Conservation (phyloP, 1,284 basidiomycete species). For the Cutaneotrichosporon cutaneum region DNA sequence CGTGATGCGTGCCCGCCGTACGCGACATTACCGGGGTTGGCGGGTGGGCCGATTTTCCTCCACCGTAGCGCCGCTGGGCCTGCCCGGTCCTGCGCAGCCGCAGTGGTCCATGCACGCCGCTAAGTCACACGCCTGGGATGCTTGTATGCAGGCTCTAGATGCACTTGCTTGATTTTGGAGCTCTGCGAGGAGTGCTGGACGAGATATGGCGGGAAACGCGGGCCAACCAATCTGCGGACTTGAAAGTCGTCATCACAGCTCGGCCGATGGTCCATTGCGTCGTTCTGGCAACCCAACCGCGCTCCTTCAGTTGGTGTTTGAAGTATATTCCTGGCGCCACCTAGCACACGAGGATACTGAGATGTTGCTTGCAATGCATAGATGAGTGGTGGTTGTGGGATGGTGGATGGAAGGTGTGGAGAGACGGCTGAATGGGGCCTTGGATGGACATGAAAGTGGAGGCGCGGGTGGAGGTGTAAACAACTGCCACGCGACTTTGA, state of each 20-base stretch:
- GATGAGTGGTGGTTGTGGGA: background rate
- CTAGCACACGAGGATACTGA: background rate
- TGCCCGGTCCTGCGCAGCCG: background rate
- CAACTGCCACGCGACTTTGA: background rate
- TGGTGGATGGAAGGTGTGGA: background rate
- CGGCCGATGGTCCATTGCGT: background rate
- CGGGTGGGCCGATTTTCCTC: background rate
- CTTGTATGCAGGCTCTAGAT: background rate
- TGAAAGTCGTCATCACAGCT: background rate
- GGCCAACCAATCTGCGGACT: constrained; percentile 6
- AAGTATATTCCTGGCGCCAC: background rate
- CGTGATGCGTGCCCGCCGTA: constrained; percentile 2
- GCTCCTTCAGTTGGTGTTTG: background rate
- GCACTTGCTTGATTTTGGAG: background rate
- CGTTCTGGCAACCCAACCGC: background rate
- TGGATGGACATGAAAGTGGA: constrained; percentile 9
- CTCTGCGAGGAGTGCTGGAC: background rate
- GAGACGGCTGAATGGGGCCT: background rate
- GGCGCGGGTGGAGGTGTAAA: constrained; percentile 11
- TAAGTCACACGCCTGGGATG: background rate
- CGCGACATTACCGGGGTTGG: constrained; percentile 6
- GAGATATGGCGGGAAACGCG: constrained; percentile 1
- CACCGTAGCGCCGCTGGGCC: background rate
- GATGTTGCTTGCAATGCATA: background rate
- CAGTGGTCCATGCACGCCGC: background rate